Percentiles rank a stretch among this genome's conserved stretches.
Evolutionary conservation across 2,329 filamentous ascomycete species (phyloP).

Genomic region (Tolypocladium amazonense): DNA sequence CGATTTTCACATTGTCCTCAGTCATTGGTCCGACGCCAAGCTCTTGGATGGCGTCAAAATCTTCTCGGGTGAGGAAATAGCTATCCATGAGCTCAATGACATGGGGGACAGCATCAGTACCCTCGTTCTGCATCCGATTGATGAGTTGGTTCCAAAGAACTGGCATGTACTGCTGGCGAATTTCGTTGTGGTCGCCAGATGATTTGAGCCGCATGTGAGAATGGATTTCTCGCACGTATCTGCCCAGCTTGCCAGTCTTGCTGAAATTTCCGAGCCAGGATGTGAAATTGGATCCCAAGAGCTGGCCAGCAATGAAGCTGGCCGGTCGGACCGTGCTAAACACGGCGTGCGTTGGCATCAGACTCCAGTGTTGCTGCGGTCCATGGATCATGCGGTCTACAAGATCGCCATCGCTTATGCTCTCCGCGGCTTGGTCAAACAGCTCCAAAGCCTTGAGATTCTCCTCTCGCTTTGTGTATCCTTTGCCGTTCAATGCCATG

Average conservation of each 20-base stretch:
- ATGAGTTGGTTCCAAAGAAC: constrained; percentile 75
- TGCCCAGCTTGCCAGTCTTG: constrained; percentile 65
- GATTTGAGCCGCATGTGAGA: constrained; percentile 90
- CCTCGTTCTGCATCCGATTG: constrained; percentile 62
- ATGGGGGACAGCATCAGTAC: constrained; percentile 69
- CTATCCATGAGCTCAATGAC: constrained; percentile 95
- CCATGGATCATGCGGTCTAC: constrained; percentile 98
- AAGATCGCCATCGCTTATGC: constrained; percentile 93
- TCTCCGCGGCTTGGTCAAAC: constrained; percentile 78
- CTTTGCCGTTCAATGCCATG: constrained; percentile 43
- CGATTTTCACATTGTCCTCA: constrained; percentile 64
- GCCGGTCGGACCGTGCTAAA: constrained; percentile 92
- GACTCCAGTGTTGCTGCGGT: constrained; percentile 92
- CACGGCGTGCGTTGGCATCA: constrained; percentile 93
- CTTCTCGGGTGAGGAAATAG: constrained; percentile 89
- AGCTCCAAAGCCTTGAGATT: constrained; percentile 79
- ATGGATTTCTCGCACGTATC: constrained; percentile 87
- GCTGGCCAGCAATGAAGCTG: constrained; percentile 73
- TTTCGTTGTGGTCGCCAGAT: constrained; percentile 84
- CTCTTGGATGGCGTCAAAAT: constrained; percentile 88
- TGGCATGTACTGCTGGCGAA: constrained; percentile 89
- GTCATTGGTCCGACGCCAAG: constrained; percentile 79
- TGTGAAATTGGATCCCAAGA: constrained; percentile 69
- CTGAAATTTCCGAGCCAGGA: constrained; percentile 94
- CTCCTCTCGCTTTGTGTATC: constrained; percentile 53